phyloP scores from a whole-genome alignment of 1,139 yeast species.

The Suhomyces wounanorum region DNA sequence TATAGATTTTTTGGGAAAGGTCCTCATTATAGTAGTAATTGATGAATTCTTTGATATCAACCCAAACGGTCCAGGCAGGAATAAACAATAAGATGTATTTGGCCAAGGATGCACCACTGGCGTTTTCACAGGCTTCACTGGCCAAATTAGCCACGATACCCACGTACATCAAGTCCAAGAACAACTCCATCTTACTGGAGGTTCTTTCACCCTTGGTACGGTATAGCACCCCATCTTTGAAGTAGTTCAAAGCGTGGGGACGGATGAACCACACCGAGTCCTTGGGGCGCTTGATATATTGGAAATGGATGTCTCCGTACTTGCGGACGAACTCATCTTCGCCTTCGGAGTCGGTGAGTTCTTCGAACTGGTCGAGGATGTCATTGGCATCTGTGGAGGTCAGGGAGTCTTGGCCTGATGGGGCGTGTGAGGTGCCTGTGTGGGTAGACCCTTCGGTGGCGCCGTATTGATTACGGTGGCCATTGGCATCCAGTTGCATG shows the following conservation, averaged over 20 bases:
- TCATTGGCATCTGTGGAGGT: not conserved
- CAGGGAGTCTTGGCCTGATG: not conserved
- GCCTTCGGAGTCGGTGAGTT: conserved; percentile 37
- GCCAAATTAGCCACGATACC: conserved; percentile 67
- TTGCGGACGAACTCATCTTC: conserved; percentile 51
- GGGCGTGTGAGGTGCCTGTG: not conserved
- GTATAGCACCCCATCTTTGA: conserved; percentile 57
- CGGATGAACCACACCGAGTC: conserved; percentile 48
- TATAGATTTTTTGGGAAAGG: conserved; percentile 53
- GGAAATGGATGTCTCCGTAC: conserved; percentile 53
- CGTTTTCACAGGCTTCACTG: conserved; percentile 52
- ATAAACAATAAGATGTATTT: conserved; percentile 54
- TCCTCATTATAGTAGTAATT: conserved; percentile 68
- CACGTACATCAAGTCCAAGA: conserved; percentile 63
- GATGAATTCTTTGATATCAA: conserved; percentile 64
- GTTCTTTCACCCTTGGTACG: conserved; percentile 58
- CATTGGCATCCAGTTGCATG: not conserved
- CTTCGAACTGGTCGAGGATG: conserved; percentile 8
- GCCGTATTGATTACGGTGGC: not conserved
- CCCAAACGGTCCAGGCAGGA: conserved; percentile 67
- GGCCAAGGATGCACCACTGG: conserved; percentile 49
- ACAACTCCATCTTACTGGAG: conserved; percentile 56
- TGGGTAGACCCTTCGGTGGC: not conserved
- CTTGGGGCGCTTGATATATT: conserved; percentile 49
- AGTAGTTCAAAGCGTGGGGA: conserved; percentile 65